phyloP scores from a whole-genome alignment of 2,329 filamentous ascomycete genomes.

The Colletotrichum nymphaeae region DNA sequence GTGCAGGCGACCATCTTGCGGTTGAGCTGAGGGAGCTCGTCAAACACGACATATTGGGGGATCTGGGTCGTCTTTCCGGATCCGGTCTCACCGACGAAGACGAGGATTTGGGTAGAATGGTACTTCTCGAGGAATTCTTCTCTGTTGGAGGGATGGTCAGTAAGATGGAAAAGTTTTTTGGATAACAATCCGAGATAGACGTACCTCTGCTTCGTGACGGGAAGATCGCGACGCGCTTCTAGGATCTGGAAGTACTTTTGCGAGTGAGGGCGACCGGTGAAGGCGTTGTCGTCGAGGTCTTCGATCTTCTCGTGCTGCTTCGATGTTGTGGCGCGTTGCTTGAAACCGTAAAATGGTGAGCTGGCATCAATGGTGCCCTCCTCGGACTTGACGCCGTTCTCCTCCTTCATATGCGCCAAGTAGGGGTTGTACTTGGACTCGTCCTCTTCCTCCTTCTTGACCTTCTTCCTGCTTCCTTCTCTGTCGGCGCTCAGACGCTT shows the following conservation, averaged over 20 bases:
- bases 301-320: constrained; percentile 79
- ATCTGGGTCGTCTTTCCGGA: constrained; percentile 99
- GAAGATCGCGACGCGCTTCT: constrained; percentile 83
- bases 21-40: constrained; percentile 89
- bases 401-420: constrained; percentile 86
- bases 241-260: constrained; percentile 91
- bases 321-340: constrained; percentile 84
- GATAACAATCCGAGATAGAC: constrained; percentile 38
- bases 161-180: neutral
- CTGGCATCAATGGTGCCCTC: constrained; percentile 44
- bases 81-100: constrained; percentile 99
- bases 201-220: constrained; percentile 90
- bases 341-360: constrained; percentile 73
- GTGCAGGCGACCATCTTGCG: constrained; percentile 96
- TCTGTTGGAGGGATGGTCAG: constrained; percentile 52
- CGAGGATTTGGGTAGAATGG: constrained; percentile 93
- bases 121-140: constrained; percentile 95
- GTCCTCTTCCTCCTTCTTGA: constrained; percentile 47
- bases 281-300: constrained; percentile 85
- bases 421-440: constrained; percentile 78
- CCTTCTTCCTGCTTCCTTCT: constrained; percentile 57
- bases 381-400: constrained; percentile 46
- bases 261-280: constrained; percentile 82
- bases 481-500: constrained; percentile 59
- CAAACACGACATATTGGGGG: constrained; percentile 96